Conservation (phyloP, 495 filamentous ascomycete species). For the Choiromyces venosus region DNA sequence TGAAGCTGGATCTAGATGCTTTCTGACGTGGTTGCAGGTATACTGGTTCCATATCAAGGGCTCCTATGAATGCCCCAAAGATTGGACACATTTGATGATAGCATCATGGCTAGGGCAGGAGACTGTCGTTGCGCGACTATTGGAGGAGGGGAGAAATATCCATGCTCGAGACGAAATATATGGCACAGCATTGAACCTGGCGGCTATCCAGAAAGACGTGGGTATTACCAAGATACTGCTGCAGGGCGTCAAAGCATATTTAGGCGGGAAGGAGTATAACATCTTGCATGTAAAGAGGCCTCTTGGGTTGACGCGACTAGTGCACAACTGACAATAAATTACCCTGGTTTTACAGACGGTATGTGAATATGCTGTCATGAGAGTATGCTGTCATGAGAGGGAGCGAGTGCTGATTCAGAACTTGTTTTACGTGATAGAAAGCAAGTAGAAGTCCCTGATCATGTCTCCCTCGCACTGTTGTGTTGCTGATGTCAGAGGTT, state of each 20-base stretch:
- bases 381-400: no score
- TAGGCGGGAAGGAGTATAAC: neutral
- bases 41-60: no score
- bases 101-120: neutral
- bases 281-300: neutral
- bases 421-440: neutral
- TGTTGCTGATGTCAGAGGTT: no score
- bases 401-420: neutral
- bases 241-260: neutral
- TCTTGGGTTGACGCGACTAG: neutral
- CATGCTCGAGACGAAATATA: neutral
- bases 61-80: no score
- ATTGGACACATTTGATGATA: neutral
- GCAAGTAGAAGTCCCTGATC: neutral
- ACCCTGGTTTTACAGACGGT: neutral
- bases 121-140: neutral
- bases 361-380: neutral
- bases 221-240: neutral
- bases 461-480: rapidly evolving
- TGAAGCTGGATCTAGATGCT: neutral
- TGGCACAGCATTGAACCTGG: neutral
- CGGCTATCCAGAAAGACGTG: neutral
- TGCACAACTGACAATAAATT: neutral
- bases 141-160: neutral
- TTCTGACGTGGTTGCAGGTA: constrained; percentile 14